A percentile compares a stretch with the other conserved stretches of the same genome.
Conservation (phyloP, 208 protist species). For the Acanthamoeba quina region DNA sequence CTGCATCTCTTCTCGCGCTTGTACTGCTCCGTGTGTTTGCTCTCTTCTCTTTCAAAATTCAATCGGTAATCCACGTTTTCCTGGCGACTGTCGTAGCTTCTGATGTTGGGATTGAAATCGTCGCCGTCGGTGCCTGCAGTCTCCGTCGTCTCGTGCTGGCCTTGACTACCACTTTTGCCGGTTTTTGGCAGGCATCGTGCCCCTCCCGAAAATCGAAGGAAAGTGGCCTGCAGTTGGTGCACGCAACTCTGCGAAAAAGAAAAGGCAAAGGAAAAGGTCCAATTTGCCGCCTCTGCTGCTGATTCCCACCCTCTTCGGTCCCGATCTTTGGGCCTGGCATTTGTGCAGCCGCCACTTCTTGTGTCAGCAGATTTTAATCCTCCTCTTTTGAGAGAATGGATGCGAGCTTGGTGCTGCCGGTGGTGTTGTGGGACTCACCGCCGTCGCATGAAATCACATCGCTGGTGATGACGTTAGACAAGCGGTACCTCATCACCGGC, state of each 20-base stretch:
- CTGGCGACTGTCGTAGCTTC: neutral
- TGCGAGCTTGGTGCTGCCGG: slow-evolving; percentile 25
- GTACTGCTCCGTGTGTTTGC: neutral
- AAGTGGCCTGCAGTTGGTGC: no score
- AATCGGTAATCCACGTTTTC: neutral
- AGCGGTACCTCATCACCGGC: slow-evolving; percentile 61
- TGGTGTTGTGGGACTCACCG: slow-evolving; percentile 36
- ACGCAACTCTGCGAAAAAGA: neutral
- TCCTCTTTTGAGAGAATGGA: neutral
- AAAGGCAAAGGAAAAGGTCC: neutral
- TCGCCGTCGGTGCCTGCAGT: neutral
- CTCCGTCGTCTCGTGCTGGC: slow-evolving; percentile 1
- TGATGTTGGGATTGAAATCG: neutral
- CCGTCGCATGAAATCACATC: slow-evolving; percentile 39
- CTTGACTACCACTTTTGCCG: neutral
- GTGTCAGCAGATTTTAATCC: neutral
- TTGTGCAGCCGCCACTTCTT: neutral
- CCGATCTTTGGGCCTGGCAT: no score
- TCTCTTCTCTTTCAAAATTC: neutral
- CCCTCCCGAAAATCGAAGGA: neutral
- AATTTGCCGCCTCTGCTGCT: neutral
- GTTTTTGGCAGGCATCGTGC: neutral
- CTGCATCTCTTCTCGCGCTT: neutral
- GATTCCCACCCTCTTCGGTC: neutral
- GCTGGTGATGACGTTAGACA: neutral